Percentiles rank a stretch among this genome's conserved stretches.
These are phyloP conservation scores for Trebouxiophyceae sp. DNA, from an alignment of 163 green algal genomes.

Conservation along the genomic window DNA sequence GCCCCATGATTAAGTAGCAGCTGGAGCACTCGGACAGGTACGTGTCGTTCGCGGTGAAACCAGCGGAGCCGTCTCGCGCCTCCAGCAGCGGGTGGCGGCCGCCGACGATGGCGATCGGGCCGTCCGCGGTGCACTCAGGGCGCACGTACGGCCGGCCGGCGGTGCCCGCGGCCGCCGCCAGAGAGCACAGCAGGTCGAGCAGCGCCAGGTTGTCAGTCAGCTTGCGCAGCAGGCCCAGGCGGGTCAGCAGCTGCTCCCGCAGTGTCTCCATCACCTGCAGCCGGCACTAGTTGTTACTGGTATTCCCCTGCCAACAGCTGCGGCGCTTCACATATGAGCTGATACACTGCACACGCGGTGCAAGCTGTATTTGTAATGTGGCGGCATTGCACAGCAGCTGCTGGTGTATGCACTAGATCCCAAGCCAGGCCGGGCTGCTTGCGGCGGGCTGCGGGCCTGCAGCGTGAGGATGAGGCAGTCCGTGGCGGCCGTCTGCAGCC, in stretches of 20 bases:
- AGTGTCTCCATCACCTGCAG: slow-evolving; percentile 58
- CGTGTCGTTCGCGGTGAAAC: slow-evolving; percentile 53
- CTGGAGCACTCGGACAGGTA: slow-evolving; percentile 32
- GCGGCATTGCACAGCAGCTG: no score
- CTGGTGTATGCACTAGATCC: no score
- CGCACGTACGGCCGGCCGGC: slow-evolving; percentile 19
- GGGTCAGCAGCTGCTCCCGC: slow-evolving; percentile 16
- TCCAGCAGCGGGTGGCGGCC: slow-evolving; percentile 72
- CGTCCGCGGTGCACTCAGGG: slow-evolving; percentile 34
- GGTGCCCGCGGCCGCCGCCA: slow-evolving; percentile 27
- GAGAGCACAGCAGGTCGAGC: slow-evolving; percentile 70
- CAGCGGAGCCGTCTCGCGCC: neutral
- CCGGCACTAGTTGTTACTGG: no score
- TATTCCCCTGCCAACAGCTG: no score
- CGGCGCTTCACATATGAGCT: no score
- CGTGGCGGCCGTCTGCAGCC: slow-evolving; percentile 62
- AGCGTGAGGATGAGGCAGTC: slow-evolving; percentile 80
- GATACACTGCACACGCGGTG: no score
- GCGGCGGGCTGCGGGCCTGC: slow-evolving; percentile 35
- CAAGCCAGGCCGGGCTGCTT: no score
- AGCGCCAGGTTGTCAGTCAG: slow-evolving; percentile 68
- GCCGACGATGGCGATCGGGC: slow-evolving; percentile 44
- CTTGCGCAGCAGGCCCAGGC: slow-evolving; percentile 55
- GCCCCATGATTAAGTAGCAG: slow-evolving; percentile 69
- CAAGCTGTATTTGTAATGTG: no score